Base-by-base conservation (phyloP, 352 stramenopile species). In the Pythium oligandrum region DNA sequence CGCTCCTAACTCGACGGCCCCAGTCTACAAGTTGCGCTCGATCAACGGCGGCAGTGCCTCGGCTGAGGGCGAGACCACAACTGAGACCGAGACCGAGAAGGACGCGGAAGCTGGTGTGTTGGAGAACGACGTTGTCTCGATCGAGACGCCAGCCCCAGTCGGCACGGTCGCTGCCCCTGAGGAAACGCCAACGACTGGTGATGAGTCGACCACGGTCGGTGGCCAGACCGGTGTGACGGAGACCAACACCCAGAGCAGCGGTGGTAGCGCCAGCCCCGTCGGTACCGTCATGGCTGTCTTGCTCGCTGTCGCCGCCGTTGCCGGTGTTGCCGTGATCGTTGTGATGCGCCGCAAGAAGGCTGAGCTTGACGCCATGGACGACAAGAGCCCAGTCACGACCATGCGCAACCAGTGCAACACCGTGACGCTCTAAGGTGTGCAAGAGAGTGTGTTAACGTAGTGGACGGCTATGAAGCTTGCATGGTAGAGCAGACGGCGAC, bases 301-400 rank as follows among this genome's bases (percentile, higher is more conserved):
- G n/a, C 56, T 45, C 8, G 65, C 54, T 8, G 31, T 68, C 10
- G 62, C 48, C 6, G 40, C 50, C 4, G 52, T 55, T 4, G 62
- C 48, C 12, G 59, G 50, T 31, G 55, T 63, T 2, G 61, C 48
- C 34, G 63, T 65, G 55, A 64, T 74, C 48, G 65, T 73, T 7
- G 57, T 72, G 3, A 47, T 63, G 33, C 65, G 61, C 40, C 57
- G 59, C 42, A 68, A 68, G 66, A 71, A 74, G 62, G 53, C 53
- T 9, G 33, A 56, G 51, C 55, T 74, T 5, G 66, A 69, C 10
- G 62, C 51, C 10, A 53, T 61, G 53, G 54, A 64, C 2, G 56
- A 66, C 47, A 72, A 69, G 53, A 49, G 61, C 48, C 64, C 64
- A 40, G 56, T 69, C 45, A 37, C 45, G 48, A 48, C 54, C 47